phyloP scores from a whole-genome alignment of 2,329 filamentous ascomycete species.

The Biscogniauxia sp. region DNA sequence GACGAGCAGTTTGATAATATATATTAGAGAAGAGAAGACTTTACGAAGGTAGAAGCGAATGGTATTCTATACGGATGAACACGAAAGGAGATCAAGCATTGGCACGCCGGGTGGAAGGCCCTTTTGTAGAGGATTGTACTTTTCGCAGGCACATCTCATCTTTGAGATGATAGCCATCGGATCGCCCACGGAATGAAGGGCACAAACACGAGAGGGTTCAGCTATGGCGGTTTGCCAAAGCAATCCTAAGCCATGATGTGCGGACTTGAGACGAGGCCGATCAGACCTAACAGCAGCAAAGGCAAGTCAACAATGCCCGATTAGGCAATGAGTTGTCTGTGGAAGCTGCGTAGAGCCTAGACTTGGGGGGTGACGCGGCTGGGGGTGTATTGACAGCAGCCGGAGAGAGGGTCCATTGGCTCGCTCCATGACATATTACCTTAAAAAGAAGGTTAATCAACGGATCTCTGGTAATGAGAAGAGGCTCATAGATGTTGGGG shows the following conservation, averaged over 20 bases:
- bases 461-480: constrained; percentile 15
- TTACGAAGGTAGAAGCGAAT: constrained; percentile 22
- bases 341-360: constrained; percentile 4
- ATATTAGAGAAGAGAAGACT: constrained; percentile 26
- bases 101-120: constrained; percentile 10
- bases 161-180: constrained; percentile 5
- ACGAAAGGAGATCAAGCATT: constrained; percentile 16
- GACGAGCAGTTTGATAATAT: constrained; percentile 41
- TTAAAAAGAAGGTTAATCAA: constrained; percentile 23
- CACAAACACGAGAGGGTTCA: constrained; percentile 12
- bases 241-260: constrained; percentile 25
- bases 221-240: constrained; percentile 11
- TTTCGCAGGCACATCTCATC: not conserved
- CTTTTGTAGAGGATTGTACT: constrained; percentile 26
- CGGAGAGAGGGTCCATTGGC: constrained; percentile 5
- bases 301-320: constrained; percentile 10
- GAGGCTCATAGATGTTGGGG: constrained; percentile 5
- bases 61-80: constrained; percentile 25
- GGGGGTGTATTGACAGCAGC: constrained; percentile 12
- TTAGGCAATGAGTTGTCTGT: constrained; percentile 15
- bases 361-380: constrained; percentile 15
- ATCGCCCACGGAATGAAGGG: constrained; percentile 6
- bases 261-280: constrained; percentile 24
- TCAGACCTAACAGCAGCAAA: too few species aligned
- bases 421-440: not conserved